Conservation (phyloP, 2,329 filamentous ascomycete species). For the Hymenotorrendiella dingleyae region DNA sequence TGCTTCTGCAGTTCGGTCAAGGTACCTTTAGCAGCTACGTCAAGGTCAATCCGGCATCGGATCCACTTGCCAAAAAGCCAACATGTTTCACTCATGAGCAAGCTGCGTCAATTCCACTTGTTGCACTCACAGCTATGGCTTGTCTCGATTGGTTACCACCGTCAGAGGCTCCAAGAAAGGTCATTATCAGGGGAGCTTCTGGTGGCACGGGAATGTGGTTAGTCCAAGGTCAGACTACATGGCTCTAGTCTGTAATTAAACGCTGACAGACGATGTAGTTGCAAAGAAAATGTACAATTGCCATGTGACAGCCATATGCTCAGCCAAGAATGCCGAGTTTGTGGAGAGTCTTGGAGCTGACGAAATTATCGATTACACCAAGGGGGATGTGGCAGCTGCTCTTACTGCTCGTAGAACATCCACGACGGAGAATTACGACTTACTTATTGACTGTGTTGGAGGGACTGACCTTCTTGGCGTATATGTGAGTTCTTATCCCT, state of each 20-base stretch:
- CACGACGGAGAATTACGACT: conserved; percentile 14
- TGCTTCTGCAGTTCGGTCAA: conserved; percentile 22
- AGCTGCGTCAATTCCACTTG: conserved; percentile 40
- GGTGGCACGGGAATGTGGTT: conserved; percentile 27
- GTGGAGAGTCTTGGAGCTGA: conserved; percentile 24
- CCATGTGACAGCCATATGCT: conserved; percentile 29
- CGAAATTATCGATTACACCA: conserved; percentile 27
- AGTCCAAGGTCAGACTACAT: conserved; percentile 20
- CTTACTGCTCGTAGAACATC: conserved; percentile 9
- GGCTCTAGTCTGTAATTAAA: neutral
- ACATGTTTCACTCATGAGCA: conserved; percentile 35
- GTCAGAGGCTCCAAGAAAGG: conserved; percentile 13
- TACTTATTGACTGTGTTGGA: conserved; percentile 33
- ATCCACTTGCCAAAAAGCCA: conserved; percentile 33
- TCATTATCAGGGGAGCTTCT: conserved; percentile 25
- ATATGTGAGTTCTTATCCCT: conserved; percentile 15
- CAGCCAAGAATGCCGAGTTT: conserved; percentile 22
- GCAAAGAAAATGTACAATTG: conserved; percentile 25
- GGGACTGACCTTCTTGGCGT: conserved; percentile 25
- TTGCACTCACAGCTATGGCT: conserved; percentile 35
- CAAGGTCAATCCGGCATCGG: conserved; percentile 20
- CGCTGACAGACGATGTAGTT: conserved; percentile 13
- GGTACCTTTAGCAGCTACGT: conserved; percentile 29
- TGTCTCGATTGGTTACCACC: conserved; percentile 26
- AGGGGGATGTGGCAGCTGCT: conserved; percentile 13